Evolutionary conservation across 2,329 filamentous ascomycete genomes (phyloP).

Genomic region (Xylaria digitata): DNA sequence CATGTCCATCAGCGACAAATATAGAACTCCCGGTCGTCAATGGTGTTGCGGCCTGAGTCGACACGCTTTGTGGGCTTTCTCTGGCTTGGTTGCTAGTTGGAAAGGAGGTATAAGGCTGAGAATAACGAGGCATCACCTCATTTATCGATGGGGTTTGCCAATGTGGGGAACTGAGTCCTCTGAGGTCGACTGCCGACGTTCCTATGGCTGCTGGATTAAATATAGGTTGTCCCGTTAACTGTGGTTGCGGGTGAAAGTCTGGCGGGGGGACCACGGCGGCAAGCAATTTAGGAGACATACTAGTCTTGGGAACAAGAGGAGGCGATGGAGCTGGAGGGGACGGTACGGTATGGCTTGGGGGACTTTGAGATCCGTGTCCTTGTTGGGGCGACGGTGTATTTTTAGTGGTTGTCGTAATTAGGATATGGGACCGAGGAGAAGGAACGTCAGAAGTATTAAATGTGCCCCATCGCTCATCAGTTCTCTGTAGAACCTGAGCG

Average conservation of each 20-base stretch:
- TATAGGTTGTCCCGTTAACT: conserved; percentile 37
- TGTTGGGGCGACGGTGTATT: conserved; percentile 42
- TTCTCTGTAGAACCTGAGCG: conserved; percentile 76
- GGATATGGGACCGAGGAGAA: conserved; percentile 58
- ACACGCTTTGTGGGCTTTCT: conserved; percentile 36
- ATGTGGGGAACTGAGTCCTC: conserved; percentile 38
- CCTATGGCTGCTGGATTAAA: conserved; percentile 41
- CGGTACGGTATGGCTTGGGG: conserved; percentile 51
- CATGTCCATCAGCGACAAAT: conserved; percentile 62
- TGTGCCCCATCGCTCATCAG: conserved; percentile 82
- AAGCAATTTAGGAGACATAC: conserved; percentile 48
- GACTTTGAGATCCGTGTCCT: conserved; percentile 51
- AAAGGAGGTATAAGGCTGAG: conserved; percentile 45
- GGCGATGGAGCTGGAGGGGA: conserved; percentile 45
- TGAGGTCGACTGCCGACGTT: conserved; percentile 40
- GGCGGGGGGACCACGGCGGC: conserved; percentile 42
- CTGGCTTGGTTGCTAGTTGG: conserved; percentile 36
- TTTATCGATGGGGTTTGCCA: conserved; percentile 45
- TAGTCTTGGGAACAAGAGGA: conserved; percentile 43
- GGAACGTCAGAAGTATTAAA: conserved; percentile 72
- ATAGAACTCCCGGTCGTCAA: conserved; percentile 49
- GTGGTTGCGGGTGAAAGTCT: conserved; percentile 42
- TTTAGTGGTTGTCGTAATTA: conserved; percentile 42
- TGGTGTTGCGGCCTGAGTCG: conserved; percentile 39
- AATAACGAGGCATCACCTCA: conserved; percentile 47